Evolutionary conservation across 2,329 filamentous ascomycete species (phyloP).

Genomic region (Gaeumannomyces sp.): DNA sequence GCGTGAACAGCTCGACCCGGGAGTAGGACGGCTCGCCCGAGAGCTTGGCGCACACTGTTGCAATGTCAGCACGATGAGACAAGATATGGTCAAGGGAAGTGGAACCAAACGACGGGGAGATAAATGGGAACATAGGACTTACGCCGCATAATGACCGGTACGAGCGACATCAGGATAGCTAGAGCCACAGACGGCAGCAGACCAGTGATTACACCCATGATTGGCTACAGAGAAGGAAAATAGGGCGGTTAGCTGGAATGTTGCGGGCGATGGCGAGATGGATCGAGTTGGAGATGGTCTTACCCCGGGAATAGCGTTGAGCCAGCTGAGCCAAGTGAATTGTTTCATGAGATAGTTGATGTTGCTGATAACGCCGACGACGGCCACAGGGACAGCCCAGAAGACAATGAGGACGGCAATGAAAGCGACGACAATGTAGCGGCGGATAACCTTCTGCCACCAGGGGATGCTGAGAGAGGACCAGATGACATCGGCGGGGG

Average conservation of each 20-base stretch:
- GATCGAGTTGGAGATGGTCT: neutral
- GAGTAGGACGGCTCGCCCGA: constrained; percentile 75
- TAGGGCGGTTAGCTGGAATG: neutral
- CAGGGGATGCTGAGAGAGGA: constrained; percentile 73
- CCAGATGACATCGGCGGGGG: constrained; percentile 83
- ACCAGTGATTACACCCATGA: constrained; percentile 78
- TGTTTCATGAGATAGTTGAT: constrained; percentile 60
- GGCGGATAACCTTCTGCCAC: constrained; percentile 76
- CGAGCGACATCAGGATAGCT: constrained; percentile 76
- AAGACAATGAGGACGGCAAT: constrained; percentile 78
- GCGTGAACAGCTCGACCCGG: constrained; percentile 78
- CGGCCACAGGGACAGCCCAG: constrained; percentile 69
- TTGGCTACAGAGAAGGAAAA: constrained; percentile 23
- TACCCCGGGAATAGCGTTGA: constrained; percentile 58
- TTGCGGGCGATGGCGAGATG: neutral
- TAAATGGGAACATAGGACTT: constrained; percentile 26
- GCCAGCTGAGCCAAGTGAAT: constrained; percentile 62
- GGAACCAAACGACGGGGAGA: neutral
- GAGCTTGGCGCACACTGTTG: constrained; percentile 64
- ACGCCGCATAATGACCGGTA: constrained; percentile 76
- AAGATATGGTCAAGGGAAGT: neutral
- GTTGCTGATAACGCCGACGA: constrained; percentile 83
- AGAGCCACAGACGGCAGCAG: constrained; percentile 75
- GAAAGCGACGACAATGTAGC: constrained; percentile 63
- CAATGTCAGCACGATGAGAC: constrained; percentile 6